A percentile compares a stretch with the other conserved stretches of the same genome.
phyloP scores from a whole-genome alignment of 2,329 filamentous ascomycete genomes.

The Emmonsia crescens region DNA sequence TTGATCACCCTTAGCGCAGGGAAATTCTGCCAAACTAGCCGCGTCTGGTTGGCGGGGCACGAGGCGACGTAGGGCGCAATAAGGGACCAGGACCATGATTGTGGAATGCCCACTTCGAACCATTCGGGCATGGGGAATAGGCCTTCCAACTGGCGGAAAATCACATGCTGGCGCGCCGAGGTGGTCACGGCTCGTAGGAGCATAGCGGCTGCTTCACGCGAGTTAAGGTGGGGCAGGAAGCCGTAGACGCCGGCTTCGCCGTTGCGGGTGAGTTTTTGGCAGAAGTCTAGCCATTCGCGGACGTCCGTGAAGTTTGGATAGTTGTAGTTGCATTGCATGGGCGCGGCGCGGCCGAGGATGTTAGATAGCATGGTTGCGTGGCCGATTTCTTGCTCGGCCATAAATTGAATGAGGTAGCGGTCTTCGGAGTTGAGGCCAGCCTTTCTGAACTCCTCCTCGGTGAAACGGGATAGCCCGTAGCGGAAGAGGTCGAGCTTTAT shows the following conservation, averaged over 20 bases:
- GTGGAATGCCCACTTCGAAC: constrained; percentile 69
- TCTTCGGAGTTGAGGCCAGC: constrained; percentile 60
- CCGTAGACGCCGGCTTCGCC: constrained; percentile 73
- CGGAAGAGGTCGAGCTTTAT: constrained; percentile 78
- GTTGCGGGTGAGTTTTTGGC: constrained; percentile 72
- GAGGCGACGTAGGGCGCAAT: constrained; percentile 70
- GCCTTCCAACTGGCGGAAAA: constrained; percentile 73
- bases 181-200: constrained; percentile 66
- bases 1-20: constrained; percentile 61
- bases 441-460: constrained; percentile 55
- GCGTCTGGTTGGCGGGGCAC: constrained; percentile 62
- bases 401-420: constrained; percentile 60
- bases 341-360: constrained; percentile 61
- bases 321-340: constrained; percentile 68
- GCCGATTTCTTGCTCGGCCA: constrained; percentile 66
- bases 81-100: constrained; percentile 75
- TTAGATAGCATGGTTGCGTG: constrained; percentile 68
- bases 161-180: constrained; percentile 72
- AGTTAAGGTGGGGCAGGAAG: constrained; percentile 67
- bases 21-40: constrained; percentile 77
- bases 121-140: constrained; percentile 73
- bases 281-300: constrained; percentile 70
- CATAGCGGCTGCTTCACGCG: constrained; percentile 60
- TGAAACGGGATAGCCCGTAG: constrained; percentile 60
- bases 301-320: constrained; percentile 62